A percentile compares a stretch with the other conserved stretches of the same genome.
phyloP scores from a whole-genome alignment of 1,284 basidiomycete genomes.

The Cystobasidium pallidum region DNA sequence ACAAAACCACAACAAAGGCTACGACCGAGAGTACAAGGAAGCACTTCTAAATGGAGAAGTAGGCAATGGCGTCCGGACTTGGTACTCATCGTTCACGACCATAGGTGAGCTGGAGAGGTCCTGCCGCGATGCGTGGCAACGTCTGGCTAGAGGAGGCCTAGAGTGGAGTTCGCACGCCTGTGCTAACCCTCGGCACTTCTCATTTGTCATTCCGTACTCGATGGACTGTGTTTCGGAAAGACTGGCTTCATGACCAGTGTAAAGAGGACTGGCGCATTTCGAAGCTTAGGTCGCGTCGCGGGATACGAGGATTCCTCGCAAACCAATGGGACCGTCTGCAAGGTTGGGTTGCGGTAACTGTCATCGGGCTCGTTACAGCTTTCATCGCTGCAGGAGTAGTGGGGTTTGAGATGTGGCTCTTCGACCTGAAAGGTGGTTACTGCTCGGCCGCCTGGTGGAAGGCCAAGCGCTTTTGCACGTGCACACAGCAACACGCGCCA shows the following conservation, averaged over 20 bases:
- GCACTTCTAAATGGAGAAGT: conserved; percentile 47
- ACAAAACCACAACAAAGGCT: conserved; percentile 45
- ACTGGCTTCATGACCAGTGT: conserved; percentile 58
- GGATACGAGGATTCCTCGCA: conserved; percentile 67
- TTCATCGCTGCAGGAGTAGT: conserved; percentile 84
- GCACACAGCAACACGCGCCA: conserved; percentile 59
- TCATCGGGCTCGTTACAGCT: conserved; percentile 78
- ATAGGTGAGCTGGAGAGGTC: conserved; percentile 30
- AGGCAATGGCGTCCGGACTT: conserved; percentile 49
- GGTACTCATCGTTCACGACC: conserved; percentile 49
- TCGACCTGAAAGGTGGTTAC: conserved; percentile 90
- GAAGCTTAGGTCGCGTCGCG: conserved; percentile 53
- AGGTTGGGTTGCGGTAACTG: conserved; percentile 88
- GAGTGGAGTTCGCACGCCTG: no score
- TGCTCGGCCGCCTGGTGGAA: conserved; percentile 73
- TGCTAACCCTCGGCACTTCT: no score
- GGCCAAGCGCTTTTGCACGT: conserved; percentile 73
- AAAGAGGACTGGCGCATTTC: conserved; percentile 56
- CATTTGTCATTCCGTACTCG: no score
- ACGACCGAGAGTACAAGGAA: conserved; percentile 50
- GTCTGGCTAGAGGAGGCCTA: background rate
- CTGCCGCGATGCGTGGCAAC: background rate
- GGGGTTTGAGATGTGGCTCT: conserved; percentile 85
- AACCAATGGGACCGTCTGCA: conserved; percentile 77
- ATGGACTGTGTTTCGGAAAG: no score